Percentiles rank a stretch among this genome's conserved stretches.
phyloP scores from a whole-genome alignment of 2,329 filamentous ascomycete genomes.

The Microdochium trichocladiopsis region DNA sequence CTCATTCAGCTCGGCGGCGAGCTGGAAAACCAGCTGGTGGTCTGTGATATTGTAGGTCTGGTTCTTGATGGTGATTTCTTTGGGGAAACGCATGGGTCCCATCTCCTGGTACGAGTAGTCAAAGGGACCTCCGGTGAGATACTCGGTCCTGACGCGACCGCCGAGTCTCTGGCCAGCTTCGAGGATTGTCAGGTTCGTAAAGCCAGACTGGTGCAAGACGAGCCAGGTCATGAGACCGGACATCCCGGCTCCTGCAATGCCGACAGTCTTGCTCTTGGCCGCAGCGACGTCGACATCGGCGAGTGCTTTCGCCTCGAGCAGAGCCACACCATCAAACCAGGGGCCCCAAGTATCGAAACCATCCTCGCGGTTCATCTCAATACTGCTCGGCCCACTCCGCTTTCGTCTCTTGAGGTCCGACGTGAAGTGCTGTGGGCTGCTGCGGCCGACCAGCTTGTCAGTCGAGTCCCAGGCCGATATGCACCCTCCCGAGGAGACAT shows the following conservation, averaged over 20 bases:
- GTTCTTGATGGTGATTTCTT: slow-evolving; percentile 41
- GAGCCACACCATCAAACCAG: slow-evolving; percentile 60
- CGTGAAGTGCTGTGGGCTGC: slow-evolving; percentile 22
- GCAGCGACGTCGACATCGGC: slow-evolving; percentile 41
- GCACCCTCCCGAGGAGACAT: slow-evolving; percentile 24
- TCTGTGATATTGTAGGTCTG: slow-evolving; percentile 53
- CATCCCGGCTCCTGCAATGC: slow-evolving; percentile 61
- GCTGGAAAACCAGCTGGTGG: slow-evolving; percentile 57
- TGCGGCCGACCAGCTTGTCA: slow-evolving; percentile 25
- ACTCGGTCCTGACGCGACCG: slow-evolving; percentile 57
- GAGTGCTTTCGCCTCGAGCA: slow-evolving; percentile 47
- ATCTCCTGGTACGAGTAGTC: slow-evolving; percentile 63
- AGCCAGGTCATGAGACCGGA: slow-evolving; percentile 54
- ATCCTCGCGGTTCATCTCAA: slow-evolving; percentile 42
- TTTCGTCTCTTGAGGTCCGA: slow-evolving; percentile 15
- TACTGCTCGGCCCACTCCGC: slow-evolving; percentile 17
- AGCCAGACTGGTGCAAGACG: slow-evolving; percentile 41
- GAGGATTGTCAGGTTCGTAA: slow-evolving; percentile 54
- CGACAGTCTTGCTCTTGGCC: slow-evolving; percentile 51
- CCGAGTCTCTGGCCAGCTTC: slow-evolving; percentile 55
- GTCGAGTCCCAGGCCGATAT: slow-evolving; percentile 29
- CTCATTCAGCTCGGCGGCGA: slow-evolving; percentile 51
- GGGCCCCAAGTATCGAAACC: slow-evolving; percentile 42
- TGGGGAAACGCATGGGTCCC: slow-evolving; percentile 60
- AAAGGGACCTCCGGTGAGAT: slow-evolving; percentile 49